Conservation (phyloP, 805 yeast species). For the Barnettozyma californica region DNA sequence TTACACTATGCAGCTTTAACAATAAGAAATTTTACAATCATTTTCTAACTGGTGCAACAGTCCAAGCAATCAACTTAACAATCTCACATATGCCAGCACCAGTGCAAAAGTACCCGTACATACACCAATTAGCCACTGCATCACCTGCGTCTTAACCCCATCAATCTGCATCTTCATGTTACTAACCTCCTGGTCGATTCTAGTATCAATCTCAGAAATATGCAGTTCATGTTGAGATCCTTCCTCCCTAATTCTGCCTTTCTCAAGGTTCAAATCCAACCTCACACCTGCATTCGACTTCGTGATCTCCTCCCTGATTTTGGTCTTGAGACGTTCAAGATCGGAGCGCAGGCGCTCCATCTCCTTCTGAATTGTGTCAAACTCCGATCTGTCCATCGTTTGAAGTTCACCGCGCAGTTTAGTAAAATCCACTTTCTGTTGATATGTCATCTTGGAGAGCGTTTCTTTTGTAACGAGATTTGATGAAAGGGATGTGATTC, state of each 20-base stretch:
- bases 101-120: constrained; percentile 97
- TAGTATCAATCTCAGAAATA: constrained; percentile 89
- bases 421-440: constrained; percentile 95
- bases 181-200: constrained; percentile 92
- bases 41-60: not conserved
- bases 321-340: constrained; percentile 77
- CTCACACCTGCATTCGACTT: constrained; percentile 87
- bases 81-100: constrained; percentile 84
- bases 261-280: constrained; percentile 85
- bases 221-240: constrained; percentile 87
- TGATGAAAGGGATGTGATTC: constrained; percentile 66
- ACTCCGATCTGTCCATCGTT: constrained; percentile 81
- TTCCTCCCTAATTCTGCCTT: constrained; percentile 93
- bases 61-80: constrained; percentile 49
- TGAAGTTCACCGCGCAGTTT: constrained; percentile 89
- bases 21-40: too few relatives aligned
- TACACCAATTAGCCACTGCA: constrained; percentile 98
- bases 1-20: not conserved
- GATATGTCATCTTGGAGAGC: constrained; percentile 79
- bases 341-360: constrained; percentile 82
- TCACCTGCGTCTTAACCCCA: constrained; percentile 90
- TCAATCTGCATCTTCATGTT: constrained; percentile 95
- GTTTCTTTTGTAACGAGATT: constrained; percentile 83
- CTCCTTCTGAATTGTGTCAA: constrained; percentile 75
- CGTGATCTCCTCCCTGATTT: constrained; percentile 85